Evolutionary conservation across 345 rosid species (phyloP).

Genomic region (Hypericum perforatum): DNA sequence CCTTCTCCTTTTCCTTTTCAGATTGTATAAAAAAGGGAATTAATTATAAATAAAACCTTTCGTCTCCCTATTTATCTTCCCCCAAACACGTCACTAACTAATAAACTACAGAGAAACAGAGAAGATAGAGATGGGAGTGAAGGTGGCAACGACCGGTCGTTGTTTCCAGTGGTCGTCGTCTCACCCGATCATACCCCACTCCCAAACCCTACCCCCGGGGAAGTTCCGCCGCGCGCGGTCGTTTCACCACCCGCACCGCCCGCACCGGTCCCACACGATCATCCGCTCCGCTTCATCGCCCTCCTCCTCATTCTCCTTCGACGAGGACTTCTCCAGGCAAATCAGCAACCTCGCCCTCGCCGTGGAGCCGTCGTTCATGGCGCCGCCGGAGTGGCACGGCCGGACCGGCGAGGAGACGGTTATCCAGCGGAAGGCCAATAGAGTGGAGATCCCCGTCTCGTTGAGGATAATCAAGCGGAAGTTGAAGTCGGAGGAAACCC

Average conservation of each 20-base stretch:
- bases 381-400: constrained; percentile 16
- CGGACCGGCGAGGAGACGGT: constrained; percentile 22
- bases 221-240: too few relatives aligned
- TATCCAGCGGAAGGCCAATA: constrained; percentile 78
- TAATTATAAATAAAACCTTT: too few relatives aligned
- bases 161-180: constrained; percentile 52
- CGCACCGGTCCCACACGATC: constrained; percentile 17
- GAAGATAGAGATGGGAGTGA: constrained; percentile 46
- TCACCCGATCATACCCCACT: constrained; percentile 32
- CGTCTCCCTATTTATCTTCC: too few relatives aligned
- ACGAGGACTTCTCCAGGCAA: constrained; percentile 61
- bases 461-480: constrained; percentile 73
- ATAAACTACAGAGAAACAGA: neutral
- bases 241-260: neutral
- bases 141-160: constrained; percentile 31
- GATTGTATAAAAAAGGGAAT: too few relatives aligned
- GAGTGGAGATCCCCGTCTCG: constrained; percentile 71
- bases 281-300: constrained; percentile 42
- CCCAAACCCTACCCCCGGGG: constrained; percentile 39
- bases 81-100: neutral
- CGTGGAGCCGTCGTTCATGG: constrained; percentile 23
- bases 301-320: constrained; percentile 6
- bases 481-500: constrained; percentile 57
- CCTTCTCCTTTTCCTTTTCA: too few relatives aligned
- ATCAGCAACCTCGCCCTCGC: constrained; percentile 25